Evolutionary conservation across 2,329 filamentous ascomycete species (phyloP).

Genomic region (Nothopassalora personata): DNA sequence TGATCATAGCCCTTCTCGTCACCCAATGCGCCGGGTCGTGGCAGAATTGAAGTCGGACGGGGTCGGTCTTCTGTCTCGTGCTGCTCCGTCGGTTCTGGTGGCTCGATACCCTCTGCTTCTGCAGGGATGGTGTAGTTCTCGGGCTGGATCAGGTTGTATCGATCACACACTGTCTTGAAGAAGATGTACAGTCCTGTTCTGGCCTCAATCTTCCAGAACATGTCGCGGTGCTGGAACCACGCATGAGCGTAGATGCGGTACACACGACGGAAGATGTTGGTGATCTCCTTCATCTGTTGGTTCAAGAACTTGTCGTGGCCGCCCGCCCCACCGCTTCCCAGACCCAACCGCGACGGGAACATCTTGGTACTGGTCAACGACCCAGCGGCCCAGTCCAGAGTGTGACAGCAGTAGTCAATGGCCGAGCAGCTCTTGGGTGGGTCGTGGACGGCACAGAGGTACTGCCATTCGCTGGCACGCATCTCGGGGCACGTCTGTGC

Average conservation of each 20-base stretch:
- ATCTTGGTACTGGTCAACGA: constrained; percentile 91
- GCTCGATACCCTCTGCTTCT: constrained; percentile 76
- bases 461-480: constrained; percentile 98
- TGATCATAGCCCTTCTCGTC: constrained; percentile 15
- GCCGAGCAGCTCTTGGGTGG: constrained; percentile 95
- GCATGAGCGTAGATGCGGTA: constrained; percentile 98
- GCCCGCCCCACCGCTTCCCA: constrained; percentile 39
- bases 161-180: constrained; percentile 95
- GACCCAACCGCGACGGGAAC: constrained; percentile 76
- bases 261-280: constrained; percentile 89
- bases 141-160: constrained; percentile 79
- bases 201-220: constrained; percentile 90
- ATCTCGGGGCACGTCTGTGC: constrained; percentile 90
- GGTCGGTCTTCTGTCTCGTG: constrained; percentile 7
- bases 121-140: constrained; percentile 95
- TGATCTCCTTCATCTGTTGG: constrained; percentile 72
- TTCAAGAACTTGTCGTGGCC: constrained; percentile 33
- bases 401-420: constrained; percentile 98
- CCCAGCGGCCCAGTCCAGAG: constrained; percentile 94
- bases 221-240: constrained; percentile 93
- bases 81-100: constrained; percentile 23
- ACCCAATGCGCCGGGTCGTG: constrained; percentile 17
- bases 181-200: constrained; percentile 91
- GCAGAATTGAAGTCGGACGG: constrained; percentile 13
- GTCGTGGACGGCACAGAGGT: constrained; percentile 95